These are phyloP conservation scores for Magnaporthiopsis poae DNA, from an alignment of 2,329 filamentous ascomycete species.

Conservation along the genomic window DNA sequence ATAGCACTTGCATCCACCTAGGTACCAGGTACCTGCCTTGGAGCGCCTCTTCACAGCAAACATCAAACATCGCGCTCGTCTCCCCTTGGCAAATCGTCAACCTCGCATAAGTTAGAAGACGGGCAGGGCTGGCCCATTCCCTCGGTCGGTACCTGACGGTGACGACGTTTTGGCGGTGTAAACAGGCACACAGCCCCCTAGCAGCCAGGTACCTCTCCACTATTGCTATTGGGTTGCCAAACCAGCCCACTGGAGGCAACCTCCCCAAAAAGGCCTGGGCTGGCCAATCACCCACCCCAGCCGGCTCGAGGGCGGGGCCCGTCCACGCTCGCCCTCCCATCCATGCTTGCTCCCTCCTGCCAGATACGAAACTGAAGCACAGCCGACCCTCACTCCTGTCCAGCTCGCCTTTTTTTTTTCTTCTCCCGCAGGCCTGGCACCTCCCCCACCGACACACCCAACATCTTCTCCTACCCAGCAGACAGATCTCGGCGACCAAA, in stretches of 20 bases:
- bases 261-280: neutral
- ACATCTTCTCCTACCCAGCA: slow-evolving; percentile 4
- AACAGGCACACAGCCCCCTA: neutral
- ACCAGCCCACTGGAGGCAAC: neutral
- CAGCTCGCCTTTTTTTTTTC: slow-evolving; percentile 2
- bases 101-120: neutral
- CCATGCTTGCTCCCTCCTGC: slow-evolving; percentile 6
- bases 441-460: slow-evolving; percentile 5
- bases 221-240: neutral
- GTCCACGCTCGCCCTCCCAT: neutral
- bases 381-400: slow-evolving; percentile 7
- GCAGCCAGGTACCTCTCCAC: neutral
- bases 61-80: neutral
- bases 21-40: neutral
- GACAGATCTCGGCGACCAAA: slow-evolving; percentile 4
- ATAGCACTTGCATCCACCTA: neutral
- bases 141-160: neutral
- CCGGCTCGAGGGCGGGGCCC: slow-evolving; percentile 3
- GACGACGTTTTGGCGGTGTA: neutral
- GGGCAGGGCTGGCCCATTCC: neutral
- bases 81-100: neutral
- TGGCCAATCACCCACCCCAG: neutral
- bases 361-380: slow-evolving; percentile 7
- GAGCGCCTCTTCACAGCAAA: too few relatives aligned
- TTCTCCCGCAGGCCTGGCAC: slow-evolving; percentile 3